These are phyloP conservation scores for Gossypium longicalyx DNA, from an alignment of 345 rosid species.

Conservation along the genomic window DNA sequence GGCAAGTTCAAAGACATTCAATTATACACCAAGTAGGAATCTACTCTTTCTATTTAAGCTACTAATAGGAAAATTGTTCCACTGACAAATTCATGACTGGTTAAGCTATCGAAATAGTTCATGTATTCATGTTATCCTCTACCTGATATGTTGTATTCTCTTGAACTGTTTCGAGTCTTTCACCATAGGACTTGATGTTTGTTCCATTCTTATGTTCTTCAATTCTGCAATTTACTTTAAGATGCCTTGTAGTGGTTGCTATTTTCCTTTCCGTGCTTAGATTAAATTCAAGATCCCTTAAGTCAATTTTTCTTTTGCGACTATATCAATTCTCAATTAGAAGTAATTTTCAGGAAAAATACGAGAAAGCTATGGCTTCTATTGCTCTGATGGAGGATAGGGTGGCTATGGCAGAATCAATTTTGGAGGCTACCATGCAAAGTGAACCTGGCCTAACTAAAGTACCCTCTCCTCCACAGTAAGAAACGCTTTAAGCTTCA, in stretches of 20 bases:
- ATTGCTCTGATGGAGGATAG: conserved; percentile 79
- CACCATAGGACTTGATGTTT: neutral
- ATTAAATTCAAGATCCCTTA: neutral
- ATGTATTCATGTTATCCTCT: too few species aligned
- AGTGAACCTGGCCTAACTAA: conserved; percentile 74
- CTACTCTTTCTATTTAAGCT: conserved; percentile 2
- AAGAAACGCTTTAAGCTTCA: conserved; percentile 13
- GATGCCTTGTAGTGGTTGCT: neutral
- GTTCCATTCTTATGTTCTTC: neutral
- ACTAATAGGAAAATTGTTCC: neutral
- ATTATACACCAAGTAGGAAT: neutral
- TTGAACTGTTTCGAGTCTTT: neutral
- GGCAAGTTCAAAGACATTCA: neutral
- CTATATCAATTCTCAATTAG: conserved; percentile 6
- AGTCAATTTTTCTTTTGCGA: neutral
- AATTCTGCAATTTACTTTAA: neutral
- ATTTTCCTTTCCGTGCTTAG: neutral
- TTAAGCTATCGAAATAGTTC: neutral
- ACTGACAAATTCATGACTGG: neutral
- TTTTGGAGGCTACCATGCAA: conserved; percentile 81
- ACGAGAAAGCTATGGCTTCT: conserved; percentile 64
- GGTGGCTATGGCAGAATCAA: conserved; percentile 84
- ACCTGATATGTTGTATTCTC: neutral
- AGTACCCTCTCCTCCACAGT: conserved; percentile 66
- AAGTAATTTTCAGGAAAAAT: conserved; percentile 62